These are phyloP conservation scores for Coemansia asiatica DNA, from an alignment of 192 early-diverging fungal genomes.

Conservation along the genomic window DNA sequence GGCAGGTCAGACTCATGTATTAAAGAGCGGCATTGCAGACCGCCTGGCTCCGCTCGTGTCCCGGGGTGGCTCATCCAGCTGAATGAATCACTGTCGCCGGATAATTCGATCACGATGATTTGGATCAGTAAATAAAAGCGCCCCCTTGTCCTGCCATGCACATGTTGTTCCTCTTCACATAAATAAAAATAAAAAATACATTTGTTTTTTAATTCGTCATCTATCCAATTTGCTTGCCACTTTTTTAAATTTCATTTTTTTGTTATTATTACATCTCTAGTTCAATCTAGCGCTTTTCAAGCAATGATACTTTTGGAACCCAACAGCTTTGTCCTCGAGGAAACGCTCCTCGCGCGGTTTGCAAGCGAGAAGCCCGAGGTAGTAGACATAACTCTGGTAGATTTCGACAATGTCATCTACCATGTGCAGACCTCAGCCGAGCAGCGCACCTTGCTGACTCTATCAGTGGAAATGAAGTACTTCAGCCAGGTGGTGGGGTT, in stretches of 20 bases:
- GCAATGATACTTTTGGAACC: conserved; percentile 58
- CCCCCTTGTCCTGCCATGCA: no score
- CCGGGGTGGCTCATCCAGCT: no score
- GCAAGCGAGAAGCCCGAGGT: conserved; percentile 67
- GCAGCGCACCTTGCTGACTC: conserved; percentile 52
- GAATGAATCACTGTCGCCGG: no score
- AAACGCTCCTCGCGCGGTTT: conserved; percentile 63
- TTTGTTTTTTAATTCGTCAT: conserved; percentile 1
- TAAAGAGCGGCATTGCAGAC: no score
- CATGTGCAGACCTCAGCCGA: conserved; percentile 66
- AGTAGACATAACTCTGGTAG: conserved; percentile 80
- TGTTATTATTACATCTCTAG: conserved; percentile 6
- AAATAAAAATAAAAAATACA: no score
- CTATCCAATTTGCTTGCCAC: neutral
- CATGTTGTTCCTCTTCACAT: no score
- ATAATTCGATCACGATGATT: no score
- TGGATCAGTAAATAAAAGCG: no score
- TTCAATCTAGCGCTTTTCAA: neutral
- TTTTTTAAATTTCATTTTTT: conserved; percentile 1
- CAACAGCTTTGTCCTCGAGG: conserved; percentile 61
- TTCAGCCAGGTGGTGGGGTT: conserved; percentile 75
- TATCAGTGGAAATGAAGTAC: conserved; percentile 87
- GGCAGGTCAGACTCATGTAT: no score
- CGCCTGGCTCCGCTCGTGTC: no score
- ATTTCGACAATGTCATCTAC: conserved; percentile 97